Base-by-base conservation (phyloP, 2,329 filamentous ascomycete species). In the Phialemoniopsis sp. region DNA sequence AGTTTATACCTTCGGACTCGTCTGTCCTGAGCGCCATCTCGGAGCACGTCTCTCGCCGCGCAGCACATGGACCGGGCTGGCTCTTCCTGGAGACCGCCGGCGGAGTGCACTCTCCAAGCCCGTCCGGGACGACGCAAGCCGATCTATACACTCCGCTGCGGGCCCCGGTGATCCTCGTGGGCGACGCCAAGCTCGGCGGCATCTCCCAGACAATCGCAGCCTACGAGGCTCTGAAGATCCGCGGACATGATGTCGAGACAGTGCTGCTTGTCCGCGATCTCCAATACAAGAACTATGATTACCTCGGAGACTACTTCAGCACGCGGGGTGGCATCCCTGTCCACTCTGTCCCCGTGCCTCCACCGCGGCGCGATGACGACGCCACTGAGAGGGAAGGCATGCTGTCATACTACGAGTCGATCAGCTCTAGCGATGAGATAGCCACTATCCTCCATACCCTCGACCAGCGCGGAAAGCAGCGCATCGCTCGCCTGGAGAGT, bases 191-290 rank as follows among this genome's bases (percentile, higher is more conserved):
- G 16, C 72, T 93, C 0, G 89, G 88, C 0, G 89, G 89, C 1
- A 93, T 94, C 40, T 87, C 84, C 0, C 76, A 84, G 6, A 88
- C 88, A 0, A 86, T 94, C 32, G 83, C 85, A 0, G 86, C 89
- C 0, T 90, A 80, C 48, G 88, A 94, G 60, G 89, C 85, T 2
- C 68, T 94, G 2, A 71, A 76, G 35, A 64, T 91, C n/a, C 75
- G 89, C 14, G 88, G 88, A 2, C 90, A 91, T 50, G 84, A 91
- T 46, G 69, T 94, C 8, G 77, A 83, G 42, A 73, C 76, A 0
- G 72, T 93, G 0, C 56, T 89, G 1, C 60, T 91, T 10, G 90
- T 94, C 52, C 62, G 76, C 12, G 76, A 88, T 32, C 64, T 71
- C 0, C 66, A 71, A 29, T 89, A 87, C 48, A 68, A 78, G 40